These are phyloP conservation scores for Schizosaccharomyces osmophilus DNA, from an alignment of 805 yeast species.

Conservation along the genomic window DNA sequence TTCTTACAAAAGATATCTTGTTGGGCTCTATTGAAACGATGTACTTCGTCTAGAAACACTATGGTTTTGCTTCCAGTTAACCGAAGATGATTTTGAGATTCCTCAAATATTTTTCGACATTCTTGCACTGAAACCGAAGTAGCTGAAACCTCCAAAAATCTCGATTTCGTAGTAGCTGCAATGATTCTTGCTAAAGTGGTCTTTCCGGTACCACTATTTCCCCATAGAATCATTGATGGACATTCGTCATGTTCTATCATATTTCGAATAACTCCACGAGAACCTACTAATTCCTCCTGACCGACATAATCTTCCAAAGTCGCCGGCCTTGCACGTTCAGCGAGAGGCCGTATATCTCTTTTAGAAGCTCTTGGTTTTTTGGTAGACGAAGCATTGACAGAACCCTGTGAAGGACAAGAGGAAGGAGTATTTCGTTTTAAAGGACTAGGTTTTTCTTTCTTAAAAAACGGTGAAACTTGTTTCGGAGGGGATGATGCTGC, in stretches of 20 bases:
- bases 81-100: conserved; percentile 22
- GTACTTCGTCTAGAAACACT: conserved; percentile 79
- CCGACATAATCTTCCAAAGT: conserved; percentile 53
- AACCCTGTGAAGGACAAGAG: neutral
- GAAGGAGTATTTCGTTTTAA: neutral
- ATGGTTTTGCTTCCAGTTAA: conserved; percentile 33
- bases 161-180: conserved; percentile 27
- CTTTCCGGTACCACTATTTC: conserved; percentile 86
- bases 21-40: conserved; percentile 61
- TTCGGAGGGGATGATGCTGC: neutral
- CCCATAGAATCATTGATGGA: conserved; percentile 80
- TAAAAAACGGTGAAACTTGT: neutral
- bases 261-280: conserved; percentile 35
- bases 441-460: neutral
- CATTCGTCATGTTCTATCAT: conserved; percentile 24
- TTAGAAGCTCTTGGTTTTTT: neutral
- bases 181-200: conserved; percentile 61
- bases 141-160: conserved; percentile 66
- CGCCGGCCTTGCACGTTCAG: conserved; percentile 66
- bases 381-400: neutral
- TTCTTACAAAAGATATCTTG: conserved; percentile 44
- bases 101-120: conserved; percentile 34
- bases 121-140: conserved; percentile 48
- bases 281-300: conserved; percentile 51
- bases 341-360: conserved; percentile 23